Evolutionary conservation across 2,329 filamentous ascomycete genomes (phyloP).

Genomic region (Botrytis aclada): DNA sequence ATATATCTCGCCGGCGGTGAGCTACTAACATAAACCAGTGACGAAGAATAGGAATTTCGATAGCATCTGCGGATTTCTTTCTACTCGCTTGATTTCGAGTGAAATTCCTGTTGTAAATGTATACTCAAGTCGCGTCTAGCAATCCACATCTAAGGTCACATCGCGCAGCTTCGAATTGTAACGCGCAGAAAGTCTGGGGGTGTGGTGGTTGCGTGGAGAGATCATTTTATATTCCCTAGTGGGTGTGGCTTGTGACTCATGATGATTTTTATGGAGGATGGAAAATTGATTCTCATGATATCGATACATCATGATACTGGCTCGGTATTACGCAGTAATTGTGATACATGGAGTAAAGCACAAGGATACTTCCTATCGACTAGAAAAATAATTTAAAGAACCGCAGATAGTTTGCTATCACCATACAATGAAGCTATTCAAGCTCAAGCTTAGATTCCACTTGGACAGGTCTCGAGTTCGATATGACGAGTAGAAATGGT

Average conservation of each 20-base stretch:
- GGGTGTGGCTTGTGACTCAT: background rate
- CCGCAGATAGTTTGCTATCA: background rate
- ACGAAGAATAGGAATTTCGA: background rate
- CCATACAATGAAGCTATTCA: background rate
- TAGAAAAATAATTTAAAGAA: background rate
- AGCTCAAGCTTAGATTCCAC: background rate
- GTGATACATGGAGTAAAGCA: background rate
- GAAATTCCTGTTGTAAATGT: fast-evolving
- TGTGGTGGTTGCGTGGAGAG: background rate
- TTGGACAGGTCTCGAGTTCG: background rate
- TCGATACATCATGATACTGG: background rate
- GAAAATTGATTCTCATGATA: fast-evolving
- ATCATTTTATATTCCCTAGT: background rate
- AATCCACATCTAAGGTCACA: background rate
- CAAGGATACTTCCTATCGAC: fast-evolving
- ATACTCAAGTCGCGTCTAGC: background rate
- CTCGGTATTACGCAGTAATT: background rate
- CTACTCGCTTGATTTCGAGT: background rate
- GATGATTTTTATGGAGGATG: background rate
- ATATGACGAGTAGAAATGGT: no score
- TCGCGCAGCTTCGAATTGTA: fast-evolving
- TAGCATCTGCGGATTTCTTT: fast-evolving
- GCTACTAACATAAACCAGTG: fast-evolving
- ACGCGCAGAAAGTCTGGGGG: background rate
- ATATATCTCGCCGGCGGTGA: background rate